Conservation (phyloP, 306 rosid species). For the Psophocarpus tetragonolobus region DNA sequence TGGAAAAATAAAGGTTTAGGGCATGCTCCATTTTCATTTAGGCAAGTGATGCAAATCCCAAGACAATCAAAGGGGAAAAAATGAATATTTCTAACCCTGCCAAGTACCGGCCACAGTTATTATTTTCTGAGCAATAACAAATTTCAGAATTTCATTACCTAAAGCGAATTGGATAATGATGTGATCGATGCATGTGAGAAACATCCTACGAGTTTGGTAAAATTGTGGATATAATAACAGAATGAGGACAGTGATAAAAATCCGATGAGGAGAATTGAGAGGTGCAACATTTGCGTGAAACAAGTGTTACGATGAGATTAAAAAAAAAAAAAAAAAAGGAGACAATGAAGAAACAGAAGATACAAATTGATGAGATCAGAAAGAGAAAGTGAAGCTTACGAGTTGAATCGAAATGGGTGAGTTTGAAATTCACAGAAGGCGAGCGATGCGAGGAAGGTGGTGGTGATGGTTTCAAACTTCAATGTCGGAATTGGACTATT, state of each 20-base stretch:
- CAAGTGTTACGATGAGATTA: not conserved
- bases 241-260: not conserved
- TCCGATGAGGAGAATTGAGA: not conserved
- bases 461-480: slow-evolving; percentile 17
- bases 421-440: slow-evolving; percentile 3
- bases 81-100: not conserved
- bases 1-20: not conserved
- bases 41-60: slow-evolving; percentile 6
- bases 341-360: not conserved
- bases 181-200: not conserved
- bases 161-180: not conserved
- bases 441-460: slow-evolving; percentile 23
- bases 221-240: not conserved
- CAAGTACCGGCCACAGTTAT: not conserved
- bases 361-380: not conserved
- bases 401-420: slow-evolving; percentile 14
- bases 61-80: not conserved
- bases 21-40: slow-evolving; percentile 7
- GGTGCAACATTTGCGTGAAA: not conserved
- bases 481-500: not conserved
- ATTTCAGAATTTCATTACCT: not conserved
- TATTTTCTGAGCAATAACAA: not conserved
- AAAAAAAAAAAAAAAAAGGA: not conserved
- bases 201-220: not conserved
- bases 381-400: slow-evolving; percentile 26